Conservation (phyloP, 164 flowering plant genomes). For the Brasenia schreberi region DNA sequence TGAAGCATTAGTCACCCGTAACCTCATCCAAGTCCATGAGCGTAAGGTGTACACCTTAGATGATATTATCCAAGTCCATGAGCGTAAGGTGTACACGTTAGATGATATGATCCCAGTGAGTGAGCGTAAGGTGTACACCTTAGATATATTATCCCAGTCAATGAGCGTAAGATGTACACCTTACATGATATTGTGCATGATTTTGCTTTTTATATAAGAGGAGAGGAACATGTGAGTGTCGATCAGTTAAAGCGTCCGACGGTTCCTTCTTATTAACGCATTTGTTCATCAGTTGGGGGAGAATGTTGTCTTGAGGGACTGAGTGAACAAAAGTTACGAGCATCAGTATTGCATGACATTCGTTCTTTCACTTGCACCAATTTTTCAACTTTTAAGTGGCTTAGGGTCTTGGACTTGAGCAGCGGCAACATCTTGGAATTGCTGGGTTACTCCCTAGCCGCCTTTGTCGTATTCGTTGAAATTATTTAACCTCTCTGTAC, state of each 20-base stretch:
- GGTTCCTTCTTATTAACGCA: neutral
- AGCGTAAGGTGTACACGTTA: no score
- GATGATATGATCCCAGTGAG: no score
- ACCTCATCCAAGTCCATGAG: neutral
- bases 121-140: accelerated
- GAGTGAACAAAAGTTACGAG: neutral
- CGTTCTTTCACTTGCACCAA: no score
- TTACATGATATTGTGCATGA: neutral
- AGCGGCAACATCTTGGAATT: neutral
- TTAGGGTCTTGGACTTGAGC: neutral
- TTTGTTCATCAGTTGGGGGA: neutral
- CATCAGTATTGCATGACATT: neutral
- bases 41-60: no score
- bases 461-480: no score
- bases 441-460: no score
- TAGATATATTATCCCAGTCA: no score
- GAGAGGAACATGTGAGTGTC: neutral
- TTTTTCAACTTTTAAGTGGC: neutral
- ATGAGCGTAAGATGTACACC: no score
- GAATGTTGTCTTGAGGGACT: neutral
- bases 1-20: neutral
- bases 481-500: no score
- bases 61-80: no score
- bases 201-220: no score
- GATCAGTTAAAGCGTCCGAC: neutral